phyloP scores from a whole-genome alignment of 345 rosid species.

The Bruguiera parviflora region DNA sequence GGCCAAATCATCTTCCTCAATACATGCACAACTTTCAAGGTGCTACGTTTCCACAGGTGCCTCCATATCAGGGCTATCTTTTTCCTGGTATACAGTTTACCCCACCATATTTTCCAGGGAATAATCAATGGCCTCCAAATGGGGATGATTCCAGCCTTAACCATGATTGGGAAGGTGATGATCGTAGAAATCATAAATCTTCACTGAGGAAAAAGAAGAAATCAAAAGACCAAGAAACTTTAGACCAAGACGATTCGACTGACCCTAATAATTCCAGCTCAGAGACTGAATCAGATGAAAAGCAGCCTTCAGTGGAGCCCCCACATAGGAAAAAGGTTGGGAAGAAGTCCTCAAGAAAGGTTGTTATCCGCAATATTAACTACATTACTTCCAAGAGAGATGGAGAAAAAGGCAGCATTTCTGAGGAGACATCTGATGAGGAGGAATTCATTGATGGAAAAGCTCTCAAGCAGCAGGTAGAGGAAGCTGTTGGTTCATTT shows the following conservation, averaged over 20 bases:
- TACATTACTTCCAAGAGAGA: constrained; percentile 82
- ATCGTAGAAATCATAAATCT: constrained; percentile 37
- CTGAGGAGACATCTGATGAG: constrained; percentile 60
- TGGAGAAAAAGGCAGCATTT: constrained; percentile 48
- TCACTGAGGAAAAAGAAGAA: constrained; percentile 61
- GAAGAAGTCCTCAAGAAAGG: constrained; percentile 76
- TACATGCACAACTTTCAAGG: constrained; percentile 85
- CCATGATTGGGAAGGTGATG: constrained; percentile 46
- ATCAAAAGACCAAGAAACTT: constrained; percentile 39
- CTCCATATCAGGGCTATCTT: constrained; percentile 61
- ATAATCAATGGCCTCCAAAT: constrained; percentile 72
- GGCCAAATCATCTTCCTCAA: constrained; percentile 75
- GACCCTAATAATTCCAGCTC: constrained; percentile 48
- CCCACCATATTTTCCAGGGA: constrained; percentile 73
- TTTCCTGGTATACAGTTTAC: constrained; percentile 71
- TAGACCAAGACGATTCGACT: constrained; percentile 49
- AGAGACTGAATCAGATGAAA: constrained; percentile 43
- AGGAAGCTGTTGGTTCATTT: constrained; percentile 79
- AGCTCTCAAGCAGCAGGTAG: constrained; percentile 72
- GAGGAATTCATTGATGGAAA: constrained; percentile 62
- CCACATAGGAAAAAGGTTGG: constrained; percentile 50
- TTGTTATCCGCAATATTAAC: constrained; percentile 90
- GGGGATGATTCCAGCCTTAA: constrained; percentile 42
- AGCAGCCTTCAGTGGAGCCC: constrained; percentile 26
- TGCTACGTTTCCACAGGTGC: constrained; percentile 50